A percentile compares a stretch with the other conserved stretches of the same genome.
Conservation (phyloP, 2,329 filamentous ascomycete species). For the Zymoseptoria brevis region DNA sequence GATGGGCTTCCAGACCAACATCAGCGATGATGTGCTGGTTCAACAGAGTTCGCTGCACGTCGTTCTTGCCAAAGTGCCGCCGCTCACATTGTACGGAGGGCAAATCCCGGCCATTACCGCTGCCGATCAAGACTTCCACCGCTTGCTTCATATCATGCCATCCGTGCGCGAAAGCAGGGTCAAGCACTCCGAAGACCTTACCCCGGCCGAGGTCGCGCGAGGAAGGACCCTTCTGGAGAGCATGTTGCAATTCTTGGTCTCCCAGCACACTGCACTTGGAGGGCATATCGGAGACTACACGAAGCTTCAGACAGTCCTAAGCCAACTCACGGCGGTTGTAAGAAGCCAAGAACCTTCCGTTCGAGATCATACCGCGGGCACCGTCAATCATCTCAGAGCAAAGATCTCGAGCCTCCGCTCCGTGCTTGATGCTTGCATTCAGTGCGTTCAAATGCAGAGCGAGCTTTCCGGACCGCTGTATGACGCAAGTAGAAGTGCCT, state of each 20-base stretch:
- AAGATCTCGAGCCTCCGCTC: constrained; percentile 3
- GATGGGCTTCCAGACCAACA: constrained; percentile 84
- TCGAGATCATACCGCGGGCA: neutral
- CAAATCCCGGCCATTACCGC: constrained; percentile 7
- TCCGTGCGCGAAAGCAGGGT: constrained; percentile 58
- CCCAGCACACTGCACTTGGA: constrained; percentile 12
- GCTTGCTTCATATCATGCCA: constrained; percentile 65
- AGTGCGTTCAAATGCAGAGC: constrained; percentile 11
- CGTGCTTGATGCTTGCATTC: constrained; percentile 5
- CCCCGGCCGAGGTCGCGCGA: constrained; percentile 66
- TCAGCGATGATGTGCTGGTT: constrained; percentile 63
- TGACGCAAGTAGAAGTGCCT: constrained; percentile 3
- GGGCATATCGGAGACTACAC: constrained; percentile 1
- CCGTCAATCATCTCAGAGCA: neutral
- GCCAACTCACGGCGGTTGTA: constrained; percentile 6
- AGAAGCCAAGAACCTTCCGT: neutral
- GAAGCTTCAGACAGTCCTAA: constrained; percentile 3
- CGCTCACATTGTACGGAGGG: constrained; percentile 21
- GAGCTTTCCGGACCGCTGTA: constrained; percentile 13
- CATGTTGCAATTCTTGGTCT: constrained; percentile 49
- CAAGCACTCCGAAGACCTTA: constrained; percentile 79
- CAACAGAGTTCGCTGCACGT: constrained; percentile 64
- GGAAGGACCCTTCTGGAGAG: constrained; percentile 84
- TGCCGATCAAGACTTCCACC: constrained; percentile 69
- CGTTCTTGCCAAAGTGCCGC: constrained; percentile 53